A percentile compares a stretch with the other conserved stretches of the same genome.
Evolutionary conservation across 352 stramenopile genomes (phyloP).

Genomic region (Phytophthora pseudosyringae): DNA sequence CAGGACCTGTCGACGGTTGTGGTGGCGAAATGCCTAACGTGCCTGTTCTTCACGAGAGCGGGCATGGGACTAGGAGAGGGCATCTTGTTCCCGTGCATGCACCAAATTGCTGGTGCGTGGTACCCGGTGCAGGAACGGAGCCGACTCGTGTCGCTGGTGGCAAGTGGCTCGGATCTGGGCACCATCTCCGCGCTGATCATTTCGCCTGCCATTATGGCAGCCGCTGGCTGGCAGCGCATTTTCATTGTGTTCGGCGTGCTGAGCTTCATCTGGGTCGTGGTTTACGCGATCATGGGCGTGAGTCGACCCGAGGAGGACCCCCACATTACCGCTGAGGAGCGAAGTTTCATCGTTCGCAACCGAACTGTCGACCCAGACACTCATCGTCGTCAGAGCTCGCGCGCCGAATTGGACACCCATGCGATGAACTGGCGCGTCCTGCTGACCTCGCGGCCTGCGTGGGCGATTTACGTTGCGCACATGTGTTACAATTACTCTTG

Average conservation of each 20-base stretch:
- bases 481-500: constrained; percentile 91
- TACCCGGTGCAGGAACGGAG: constrained; percentile 85
- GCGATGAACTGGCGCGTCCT: constrained; percentile 73
- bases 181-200: constrained; percentile 83
- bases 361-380: constrained; percentile 55
- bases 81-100: constrained; percentile 90
- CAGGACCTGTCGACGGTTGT: constrained; percentile 79
- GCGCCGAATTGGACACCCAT: constrained; percentile 50
- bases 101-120: constrained; percentile 85
- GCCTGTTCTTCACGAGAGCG: constrained; percentile 77
- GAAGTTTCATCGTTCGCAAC: constrained; percentile 70
- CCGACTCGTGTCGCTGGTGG: constrained; percentile 79
- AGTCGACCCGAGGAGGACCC: constrained; percentile 73
- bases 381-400: constrained; percentile 46
- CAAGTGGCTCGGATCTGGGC: constrained; percentile 80
- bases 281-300: constrained; percentile 63
- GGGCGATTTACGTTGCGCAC: constrained; percentile 87
- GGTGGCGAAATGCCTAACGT: constrained; percentile 61
- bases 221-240: constrained; percentile 72
- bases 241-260: constrained; percentile 80
- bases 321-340: constrained; percentile 62
- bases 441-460: constrained; percentile 69
- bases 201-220: constrained; percentile 71
- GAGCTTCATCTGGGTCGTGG: constrained; percentile 78
- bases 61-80: constrained; percentile 88